These are phyloP conservation scores for Ustilago nuda DNA, from an alignment of 1,284 basidiomycete genomes.

Conservation along the genomic window DNA sequence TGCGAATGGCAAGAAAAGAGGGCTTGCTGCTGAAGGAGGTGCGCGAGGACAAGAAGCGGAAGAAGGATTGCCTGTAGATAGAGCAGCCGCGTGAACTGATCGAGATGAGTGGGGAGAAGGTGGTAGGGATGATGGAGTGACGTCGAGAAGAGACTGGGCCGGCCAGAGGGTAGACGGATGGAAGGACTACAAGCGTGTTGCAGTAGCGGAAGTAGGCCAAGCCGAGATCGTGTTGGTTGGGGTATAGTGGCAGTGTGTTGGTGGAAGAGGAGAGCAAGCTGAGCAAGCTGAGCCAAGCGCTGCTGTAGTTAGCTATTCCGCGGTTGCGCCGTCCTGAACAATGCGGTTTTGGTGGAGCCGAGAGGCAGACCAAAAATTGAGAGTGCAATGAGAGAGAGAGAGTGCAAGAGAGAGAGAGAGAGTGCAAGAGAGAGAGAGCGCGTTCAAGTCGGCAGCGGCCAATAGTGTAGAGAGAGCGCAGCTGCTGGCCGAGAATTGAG, in stretches of 20 bases:
- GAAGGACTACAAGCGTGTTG: not conserved
- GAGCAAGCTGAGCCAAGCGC: not conserved
- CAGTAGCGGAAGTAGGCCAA: not conserved
- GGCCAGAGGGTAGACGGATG: constrained; percentile 14
- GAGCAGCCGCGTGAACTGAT: not conserved
- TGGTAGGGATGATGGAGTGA: not conserved
- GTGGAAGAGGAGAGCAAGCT: not conserved
- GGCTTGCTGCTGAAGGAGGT: not conserved
- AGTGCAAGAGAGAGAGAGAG: not conserved
- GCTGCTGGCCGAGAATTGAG: constrained; percentile 3
- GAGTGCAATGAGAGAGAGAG: not conserved
- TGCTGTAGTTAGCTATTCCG: not conserved
- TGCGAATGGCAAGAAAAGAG: not conserved
- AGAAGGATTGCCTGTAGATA: not conserved
- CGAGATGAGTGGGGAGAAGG: not conserved
- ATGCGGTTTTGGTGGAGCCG: not conserved
- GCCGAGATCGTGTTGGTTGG: not conserved
- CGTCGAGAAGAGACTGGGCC: constrained; percentile 19
- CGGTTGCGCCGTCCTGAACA: constrained; percentile 6
- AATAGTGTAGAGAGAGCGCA: not conserved
- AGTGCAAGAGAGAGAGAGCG: not conserved
- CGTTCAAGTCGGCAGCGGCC: not conserved
- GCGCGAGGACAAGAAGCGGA: not conserved
- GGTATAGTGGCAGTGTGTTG: constrained; percentile 18
- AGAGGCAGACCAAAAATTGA: not conserved